Base-by-base conservation (phyloP, 192 early-diverging fungal genomes). In the Coemansia sp. region DNA sequence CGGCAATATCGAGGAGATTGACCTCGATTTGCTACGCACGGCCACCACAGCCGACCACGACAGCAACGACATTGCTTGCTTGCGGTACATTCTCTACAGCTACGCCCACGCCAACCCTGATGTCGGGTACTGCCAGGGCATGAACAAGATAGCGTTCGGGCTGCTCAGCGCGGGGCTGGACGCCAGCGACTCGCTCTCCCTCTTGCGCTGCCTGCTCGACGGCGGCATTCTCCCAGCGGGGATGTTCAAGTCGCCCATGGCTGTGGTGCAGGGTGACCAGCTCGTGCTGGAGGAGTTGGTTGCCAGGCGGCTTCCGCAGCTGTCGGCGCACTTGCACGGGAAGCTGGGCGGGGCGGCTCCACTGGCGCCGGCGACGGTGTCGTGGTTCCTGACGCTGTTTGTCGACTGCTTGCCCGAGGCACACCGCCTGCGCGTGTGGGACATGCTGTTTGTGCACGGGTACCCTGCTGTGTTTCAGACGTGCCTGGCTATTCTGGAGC, bases 61-160 rank as follows among this genome's bases (percentile, higher is more conserved):
- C 19, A 34, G 62, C 6, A 45, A 33, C 13, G 61, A 34, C 27
- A 34, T 66, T 11, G 66, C 51, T 0, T 42, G 37, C 14, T 59
- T 82, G 44, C 70, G 74, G 17, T 63, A 64, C 44, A 75, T 82
- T 21, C 74, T 82, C 46, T 74, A 73, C 66, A 72, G 63, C 33
- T 82, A 70, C 34, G 71, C 48, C 17, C 54, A 39, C 16, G 68
- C 68, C 14, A 77, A 79, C 54, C 85, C 86, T 0, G 70, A 57
- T 7, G 68, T 79, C 29, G 86, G 86, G 24, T 87, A 87, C 65
- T 87, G 86, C 57, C 86, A 87, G 68, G 86, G 86, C 54, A 87
- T 87, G 86, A 81, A 87, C 54, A 78, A 81, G 53, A 74, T 87
- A 17, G 85, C 85, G 14, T 72, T 72, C 50, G 85, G 83, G 6